Percentiles rank a stretch among this genome's conserved stretches.
These are phyloP conservation scores for Candida qinlingensis DNA, from an alignment of 805 yeast genomes.

Conservation along the genomic window DNA sequence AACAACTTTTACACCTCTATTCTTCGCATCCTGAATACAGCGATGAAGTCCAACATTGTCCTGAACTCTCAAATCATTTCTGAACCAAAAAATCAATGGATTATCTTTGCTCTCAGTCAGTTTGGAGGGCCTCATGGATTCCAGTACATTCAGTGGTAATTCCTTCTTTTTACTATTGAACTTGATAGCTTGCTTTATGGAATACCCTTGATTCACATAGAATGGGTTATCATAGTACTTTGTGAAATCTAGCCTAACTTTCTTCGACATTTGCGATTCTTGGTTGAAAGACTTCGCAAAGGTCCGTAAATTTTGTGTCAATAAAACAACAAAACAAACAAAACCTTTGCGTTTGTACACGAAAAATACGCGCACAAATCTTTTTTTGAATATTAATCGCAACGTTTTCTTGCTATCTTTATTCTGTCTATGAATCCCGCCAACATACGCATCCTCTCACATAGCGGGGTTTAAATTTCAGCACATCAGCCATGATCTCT, in stretches of 20 bases:
- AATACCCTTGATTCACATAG: conserved; percentile 4
- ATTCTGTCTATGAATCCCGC: too few species aligned
- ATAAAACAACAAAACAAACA: too few species aligned
- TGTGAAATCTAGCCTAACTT: conserved; percentile 14
- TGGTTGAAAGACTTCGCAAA: not conserved
- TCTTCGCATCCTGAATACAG: conserved; percentile 30
- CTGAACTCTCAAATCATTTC: conserved; percentile 38
- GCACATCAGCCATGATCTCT: too few species aligned
- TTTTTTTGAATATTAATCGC: too few species aligned
- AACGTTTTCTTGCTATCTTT: too few species aligned
- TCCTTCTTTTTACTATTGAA: conserved; percentile 9
- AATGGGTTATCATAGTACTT: conserved; percentile 8
- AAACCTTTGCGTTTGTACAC: too few species aligned
- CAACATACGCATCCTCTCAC: too few species aligned
- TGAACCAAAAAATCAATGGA: conserved; percentile 36
- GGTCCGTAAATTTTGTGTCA: too few species aligned
- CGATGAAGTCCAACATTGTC: conserved; percentile 39
- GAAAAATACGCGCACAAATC: too few species aligned
- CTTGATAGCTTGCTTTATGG: conserved; percentile 8
- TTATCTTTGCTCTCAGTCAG: conserved; percentile 16
- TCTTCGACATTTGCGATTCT: conserved; percentile 11
- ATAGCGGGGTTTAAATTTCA: too few species aligned
- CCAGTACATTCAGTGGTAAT: conserved; percentile 10
- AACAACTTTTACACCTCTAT: conserved; percentile 30
- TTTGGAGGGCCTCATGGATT: not conserved